Base-by-base conservation (phyloP, 176 grass and related monocot species). In the Hyparrhenia diplandra region DNA sequence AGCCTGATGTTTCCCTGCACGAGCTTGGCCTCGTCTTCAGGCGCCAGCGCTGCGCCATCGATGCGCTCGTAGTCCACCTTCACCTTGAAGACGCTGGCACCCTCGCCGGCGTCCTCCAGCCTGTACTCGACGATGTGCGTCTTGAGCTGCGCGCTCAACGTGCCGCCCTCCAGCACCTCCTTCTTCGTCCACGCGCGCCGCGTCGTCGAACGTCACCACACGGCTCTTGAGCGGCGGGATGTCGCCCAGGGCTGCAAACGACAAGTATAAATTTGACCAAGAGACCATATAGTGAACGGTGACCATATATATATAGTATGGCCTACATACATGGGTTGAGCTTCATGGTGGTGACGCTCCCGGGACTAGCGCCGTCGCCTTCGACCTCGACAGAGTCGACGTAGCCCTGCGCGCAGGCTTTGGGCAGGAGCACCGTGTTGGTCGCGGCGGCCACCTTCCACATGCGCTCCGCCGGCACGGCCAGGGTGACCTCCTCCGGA, bases 41-140 rank as follows among this genome's bases (percentile, higher is more conserved):
- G 20, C 29, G 88, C 8, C 30, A 75, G 24, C 18, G 36, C 20
- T 36, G 65, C 47, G 66, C 41, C 83, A 8, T 76, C 83, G 10
- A 24, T 18, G 21, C 36, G 65, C 72, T 90, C 88, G 23, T 90
- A 90, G 58, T 83, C 74, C 7, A 83, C 45, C 16, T 72, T 83
- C 42, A 83, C 17, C 79, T 77, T 90, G 28, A 41, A 66, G 9
- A 90, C 59, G 29, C 63, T 70, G 18, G 82, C 65, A 31, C 17
- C 73, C 0, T 29, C 73, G 45, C 73, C 79, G 25, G 78, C 66
- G 18, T n/a, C 54, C 78, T 86, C 83, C 36, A 90, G 30, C 58
- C n/a, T 77, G 42, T 36, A 0, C 78, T 82, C 83, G 21, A 17
- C 10, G 36, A 36, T 40, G 28, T 73, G 57, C 1, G 72, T 77